Evolutionary conservation across 2,329 filamentous ascomycete species (phyloP).

Genomic region (Aspergillus sp.): DNA sequence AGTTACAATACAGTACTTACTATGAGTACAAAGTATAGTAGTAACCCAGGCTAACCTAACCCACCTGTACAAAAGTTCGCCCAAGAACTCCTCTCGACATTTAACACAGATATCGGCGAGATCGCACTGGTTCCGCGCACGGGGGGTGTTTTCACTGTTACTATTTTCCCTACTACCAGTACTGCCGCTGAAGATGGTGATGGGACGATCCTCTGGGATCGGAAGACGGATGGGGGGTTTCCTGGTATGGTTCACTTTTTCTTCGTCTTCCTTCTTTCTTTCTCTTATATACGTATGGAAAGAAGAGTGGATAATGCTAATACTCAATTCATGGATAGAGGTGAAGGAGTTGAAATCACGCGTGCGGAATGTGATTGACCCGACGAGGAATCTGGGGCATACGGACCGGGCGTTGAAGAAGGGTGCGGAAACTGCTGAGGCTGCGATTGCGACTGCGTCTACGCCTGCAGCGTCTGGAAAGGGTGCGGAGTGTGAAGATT

Average conservation of each 20-base stretch:
- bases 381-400: slow-evolving; percentile 75
- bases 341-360: slow-evolving; percentile 86
- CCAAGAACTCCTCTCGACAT: slow-evolving; percentile 93
- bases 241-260: slow-evolving; percentile 55
- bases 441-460: neutral
- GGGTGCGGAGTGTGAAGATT: slow-evolving; percentile 10
- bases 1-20: no score
- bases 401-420: slow-evolving; percentile 59
- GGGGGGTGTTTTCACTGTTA: slow-evolving; percentile 78
- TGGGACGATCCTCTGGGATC: slow-evolving; percentile 73
- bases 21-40: no score
- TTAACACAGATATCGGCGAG: slow-evolving; percentile 78
- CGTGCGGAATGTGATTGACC: slow-evolving; percentile 79
- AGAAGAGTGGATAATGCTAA: no score
- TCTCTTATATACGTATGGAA: neutral
- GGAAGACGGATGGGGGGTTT: slow-evolving; percentile 83
- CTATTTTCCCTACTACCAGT: slow-evolving; percentile 49
- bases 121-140: slow-evolving; percentile 82
- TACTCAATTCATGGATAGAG: slow-evolving; percentile 47
- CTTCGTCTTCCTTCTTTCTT: neutral
- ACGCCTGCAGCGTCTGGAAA: neutral
- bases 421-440: neutral
- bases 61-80: slow-evolving; percentile 62
- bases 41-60: neutral
- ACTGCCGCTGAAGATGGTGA: neutral